Conservation (phyloP, 2,329 filamentous ascomycete species). For the Epichloe uncinata region DNA sequence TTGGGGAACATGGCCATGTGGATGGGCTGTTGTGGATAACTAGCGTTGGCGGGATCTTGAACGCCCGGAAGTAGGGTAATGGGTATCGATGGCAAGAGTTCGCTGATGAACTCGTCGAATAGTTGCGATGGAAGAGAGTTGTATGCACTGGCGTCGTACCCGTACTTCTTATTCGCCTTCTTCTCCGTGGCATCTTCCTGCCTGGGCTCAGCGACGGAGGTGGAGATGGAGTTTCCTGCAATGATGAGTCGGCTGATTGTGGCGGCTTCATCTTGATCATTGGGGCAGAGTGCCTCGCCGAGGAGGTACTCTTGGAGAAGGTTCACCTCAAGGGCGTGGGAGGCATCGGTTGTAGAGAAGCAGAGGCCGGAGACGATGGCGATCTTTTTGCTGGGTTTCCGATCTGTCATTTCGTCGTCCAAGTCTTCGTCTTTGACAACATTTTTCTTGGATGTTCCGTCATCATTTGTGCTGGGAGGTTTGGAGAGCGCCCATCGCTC, state of each 20-base stretch:
- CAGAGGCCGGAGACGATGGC: slow-evolving; percentile 81
- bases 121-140: slow-evolving; percentile 74
- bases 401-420: slow-evolving; percentile 45
- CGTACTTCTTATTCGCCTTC: slow-evolving; percentile 63
- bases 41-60: slow-evolving; percentile 76
- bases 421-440: slow-evolving; percentile 23
- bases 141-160: slow-evolving; percentile 81
- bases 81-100: slow-evolving; percentile 73
- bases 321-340: slow-evolving; percentile 60
- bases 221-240: slow-evolving; percentile 80
- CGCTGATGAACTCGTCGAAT: slow-evolving; percentile 70
- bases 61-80: slow-evolving; percentile 82
- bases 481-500: slow-evolving; percentile 62
- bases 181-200: slow-evolving; percentile 32
- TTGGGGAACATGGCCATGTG: slow-evolving; percentile 84
- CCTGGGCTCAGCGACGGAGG: slow-evolving; percentile 28
- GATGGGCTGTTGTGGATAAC: slow-evolving; percentile 84
- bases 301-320: slow-evolving; percentile 78
- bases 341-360: slow-evolving; percentile 61
- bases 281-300: slow-evolving; percentile 59
- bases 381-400: slow-evolving; percentile 40
- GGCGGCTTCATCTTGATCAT: slow-evolving; percentile 44
- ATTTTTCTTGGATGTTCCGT: slow-evolving; percentile 19
- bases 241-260: slow-evolving; percentile 78
- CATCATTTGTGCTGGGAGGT: slow-evolving; percentile 19